These are phyloP conservation scores for Penicillium sp. DNA, from an alignment of 2,329 filamentous ascomycete species.

Conservation along the genomic window DNA sequence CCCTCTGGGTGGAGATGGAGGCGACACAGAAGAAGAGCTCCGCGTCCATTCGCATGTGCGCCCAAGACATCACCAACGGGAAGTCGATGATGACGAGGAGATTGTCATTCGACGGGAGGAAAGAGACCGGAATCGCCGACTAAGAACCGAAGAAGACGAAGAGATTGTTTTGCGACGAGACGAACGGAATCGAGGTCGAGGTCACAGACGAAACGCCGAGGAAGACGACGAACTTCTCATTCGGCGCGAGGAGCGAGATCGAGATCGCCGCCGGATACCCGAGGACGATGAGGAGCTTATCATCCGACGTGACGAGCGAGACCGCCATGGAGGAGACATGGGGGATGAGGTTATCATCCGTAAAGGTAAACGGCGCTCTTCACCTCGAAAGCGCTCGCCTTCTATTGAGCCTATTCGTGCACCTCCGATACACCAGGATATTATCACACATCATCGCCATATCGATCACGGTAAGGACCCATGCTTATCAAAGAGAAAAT, in stretches of 20 bases:
- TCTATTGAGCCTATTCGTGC: conserved; percentile 60
- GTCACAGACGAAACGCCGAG: neutral
- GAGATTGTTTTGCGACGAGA: neutral
- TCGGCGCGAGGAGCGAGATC: conserved; percentile 14
- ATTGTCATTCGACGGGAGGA: neutral
- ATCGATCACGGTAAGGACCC: conserved; percentile 69
- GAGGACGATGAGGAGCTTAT: conserved; percentile 40
- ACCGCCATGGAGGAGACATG: conserved; percentile 2
- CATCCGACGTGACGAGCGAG: conserved; percentile 31
- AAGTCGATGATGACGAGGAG: conserved; percentile 26
- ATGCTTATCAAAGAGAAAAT: neutral
- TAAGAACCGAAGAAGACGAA: neutral
- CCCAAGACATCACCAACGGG: conserved; percentile 10
- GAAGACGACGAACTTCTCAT: conserved; percentile 15
- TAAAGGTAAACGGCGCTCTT: conserved; percentile 9
- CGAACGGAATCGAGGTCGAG: neutral
- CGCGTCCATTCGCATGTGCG: conserved; percentile 5
- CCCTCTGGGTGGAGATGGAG: conserved; percentile 4
- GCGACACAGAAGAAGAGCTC: conserved; percentile 3
- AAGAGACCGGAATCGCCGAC: neutral
- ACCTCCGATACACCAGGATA: conserved; percentile 78
- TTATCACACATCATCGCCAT: conserved; percentile 82
- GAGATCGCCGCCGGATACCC: conserved; percentile 9
- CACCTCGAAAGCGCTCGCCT: conserved; percentile 50
- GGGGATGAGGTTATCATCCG: conserved; percentile 9